Conservation (phyloP, 257 asterid species). For the Rubia yunnanensis region DNA sequence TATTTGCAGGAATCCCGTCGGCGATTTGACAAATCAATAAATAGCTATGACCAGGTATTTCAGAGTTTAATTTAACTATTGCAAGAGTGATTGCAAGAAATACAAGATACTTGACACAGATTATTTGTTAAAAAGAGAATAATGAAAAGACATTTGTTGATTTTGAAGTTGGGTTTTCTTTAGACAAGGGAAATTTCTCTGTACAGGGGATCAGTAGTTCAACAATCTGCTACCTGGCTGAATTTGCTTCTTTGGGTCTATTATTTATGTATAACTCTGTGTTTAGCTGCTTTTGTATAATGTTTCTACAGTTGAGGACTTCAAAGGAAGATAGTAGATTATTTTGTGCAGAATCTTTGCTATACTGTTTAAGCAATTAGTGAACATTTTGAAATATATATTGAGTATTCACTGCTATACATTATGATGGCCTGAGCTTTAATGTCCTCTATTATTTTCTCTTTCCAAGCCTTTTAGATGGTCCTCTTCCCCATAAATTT, state of each 20-base stretch:
- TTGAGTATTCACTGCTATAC: neutral
- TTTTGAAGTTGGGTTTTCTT: neutral
- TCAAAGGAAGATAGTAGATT: neutral
- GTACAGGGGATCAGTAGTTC: neutral
- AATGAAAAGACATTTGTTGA: neutral
- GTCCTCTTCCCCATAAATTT: neutral
- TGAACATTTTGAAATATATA: neutral
- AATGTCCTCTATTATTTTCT: no score
- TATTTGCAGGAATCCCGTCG: slow-evolving; percentile 83
- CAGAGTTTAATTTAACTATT: neutral
- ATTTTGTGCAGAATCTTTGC: neutral
- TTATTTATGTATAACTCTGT: neutral
- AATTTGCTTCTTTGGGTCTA: neutral
- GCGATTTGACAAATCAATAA: slow-evolving; percentile 73
- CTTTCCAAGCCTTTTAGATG: neutral
- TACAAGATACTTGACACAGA: neutral
- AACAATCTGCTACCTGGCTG: neutral
- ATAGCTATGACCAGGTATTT: slow-evolving; percentile 80
- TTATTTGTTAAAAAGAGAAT: no score
- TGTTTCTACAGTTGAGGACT: neutral
- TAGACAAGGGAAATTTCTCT: neutral
- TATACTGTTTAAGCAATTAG: neutral
- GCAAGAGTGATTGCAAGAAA: neutral
- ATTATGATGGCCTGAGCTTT: neutral
- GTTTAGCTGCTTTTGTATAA: neutral